Evolutionary conservation across 805 yeast genomes (phyloP).

Genomic region (Pichia manshurica): DNA sequence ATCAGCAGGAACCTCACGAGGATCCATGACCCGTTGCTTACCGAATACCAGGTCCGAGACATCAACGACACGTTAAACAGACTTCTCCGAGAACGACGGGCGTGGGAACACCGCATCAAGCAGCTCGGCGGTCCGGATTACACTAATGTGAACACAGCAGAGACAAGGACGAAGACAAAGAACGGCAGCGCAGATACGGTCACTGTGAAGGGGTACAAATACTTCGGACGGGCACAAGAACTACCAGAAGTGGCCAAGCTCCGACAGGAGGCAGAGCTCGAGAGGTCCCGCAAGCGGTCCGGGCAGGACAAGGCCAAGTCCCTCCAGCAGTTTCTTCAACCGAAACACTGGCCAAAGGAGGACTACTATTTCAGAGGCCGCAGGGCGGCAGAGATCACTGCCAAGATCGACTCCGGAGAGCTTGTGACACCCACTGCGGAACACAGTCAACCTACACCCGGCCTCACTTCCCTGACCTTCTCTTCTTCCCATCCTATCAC

Average conservation of each 20-base stretch:
- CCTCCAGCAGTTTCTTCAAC: neutral
- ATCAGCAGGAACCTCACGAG: constrained; percentile 53
- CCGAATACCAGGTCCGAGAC: constrained; percentile 62
- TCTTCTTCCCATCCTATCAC: neutral
- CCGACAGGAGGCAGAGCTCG: constrained; percentile 30
- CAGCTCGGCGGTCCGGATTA: constrained; percentile 73
- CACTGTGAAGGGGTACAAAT: constrained; percentile 51
- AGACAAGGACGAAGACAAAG: neutral
- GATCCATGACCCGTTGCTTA: constrained; percentile 54
- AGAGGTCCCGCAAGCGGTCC: constrained; percentile 15
- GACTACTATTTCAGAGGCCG: neutral
- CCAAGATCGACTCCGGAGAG: neutral
- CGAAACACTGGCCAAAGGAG: neutral
- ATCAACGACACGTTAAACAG: constrained; percentile 70
- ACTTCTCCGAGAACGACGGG: constrained; percentile 56
- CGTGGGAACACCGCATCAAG: constrained; percentile 74
- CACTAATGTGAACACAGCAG: neutral
- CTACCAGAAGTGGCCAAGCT: constrained; percentile 62
- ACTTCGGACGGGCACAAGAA: constrained; percentile 80
- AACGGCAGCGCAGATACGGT: neutral
- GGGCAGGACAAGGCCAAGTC: constrained; percentile 7
- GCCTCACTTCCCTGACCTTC: neutral
- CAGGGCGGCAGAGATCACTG: neutral
- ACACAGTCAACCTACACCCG: no score
- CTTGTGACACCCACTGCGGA: no score